Percentiles rank a stretch among this genome's conserved stretches.
These are phyloP conservation scores for Hypomyces rosellus DNA, from an alignment of 2,329 filamentous ascomycete genomes.

Conservation along the genomic window DNA sequence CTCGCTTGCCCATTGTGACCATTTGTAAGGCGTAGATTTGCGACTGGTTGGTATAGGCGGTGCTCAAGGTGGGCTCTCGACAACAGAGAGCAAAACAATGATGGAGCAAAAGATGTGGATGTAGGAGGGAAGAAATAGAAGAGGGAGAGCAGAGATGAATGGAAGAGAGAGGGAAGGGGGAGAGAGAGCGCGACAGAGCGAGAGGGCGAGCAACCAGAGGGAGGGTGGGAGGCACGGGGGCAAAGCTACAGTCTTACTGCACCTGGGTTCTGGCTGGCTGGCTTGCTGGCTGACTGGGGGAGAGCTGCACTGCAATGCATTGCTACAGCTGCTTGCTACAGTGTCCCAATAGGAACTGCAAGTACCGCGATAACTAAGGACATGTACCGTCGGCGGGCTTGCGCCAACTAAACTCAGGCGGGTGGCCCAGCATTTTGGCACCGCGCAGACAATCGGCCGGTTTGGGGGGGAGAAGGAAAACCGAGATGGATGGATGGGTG, in stretches of 20 bases:
- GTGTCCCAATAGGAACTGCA: neutral
- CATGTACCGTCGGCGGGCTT: slow-evolving; percentile 4
- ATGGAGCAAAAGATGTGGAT: neutral
- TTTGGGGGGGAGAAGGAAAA: slow-evolving; percentile 9
- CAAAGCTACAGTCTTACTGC: slow-evolving; percentile 10
- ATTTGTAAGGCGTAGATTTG: neutral
- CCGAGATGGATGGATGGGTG: neutral
- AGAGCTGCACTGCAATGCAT: slow-evolving; percentile 5
- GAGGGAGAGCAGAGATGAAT: slow-evolving; percentile 9
- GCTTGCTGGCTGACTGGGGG: slow-evolving; percentile 2
- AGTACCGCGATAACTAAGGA: slow-evolving; percentile 6
- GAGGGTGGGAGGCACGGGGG: slow-evolving; percentile 6
- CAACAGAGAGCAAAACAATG: neutral
- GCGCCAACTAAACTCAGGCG: slow-evolving; percentile 1
- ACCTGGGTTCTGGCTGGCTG: slow-evolving; percentile 5
- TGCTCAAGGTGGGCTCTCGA: neutral
- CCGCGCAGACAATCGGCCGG: slow-evolving; percentile 5
- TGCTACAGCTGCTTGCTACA: neutral
- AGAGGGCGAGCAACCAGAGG: slow-evolving; percentile 2
- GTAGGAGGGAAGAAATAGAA: neutral
- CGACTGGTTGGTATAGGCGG: slow-evolving; percentile 7
- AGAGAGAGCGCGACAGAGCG: neutral
- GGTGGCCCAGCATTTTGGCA: neutral
- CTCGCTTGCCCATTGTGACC: slow-evolving; percentile 46
- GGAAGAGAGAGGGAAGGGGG: slow-evolving; percentile 3